Percentiles rank a stretch among this genome's conserved stretches.
Conservation (phyloP, 2,329 filamentous ascomycete genomes). For the Verticillium tricorpus region DNA sequence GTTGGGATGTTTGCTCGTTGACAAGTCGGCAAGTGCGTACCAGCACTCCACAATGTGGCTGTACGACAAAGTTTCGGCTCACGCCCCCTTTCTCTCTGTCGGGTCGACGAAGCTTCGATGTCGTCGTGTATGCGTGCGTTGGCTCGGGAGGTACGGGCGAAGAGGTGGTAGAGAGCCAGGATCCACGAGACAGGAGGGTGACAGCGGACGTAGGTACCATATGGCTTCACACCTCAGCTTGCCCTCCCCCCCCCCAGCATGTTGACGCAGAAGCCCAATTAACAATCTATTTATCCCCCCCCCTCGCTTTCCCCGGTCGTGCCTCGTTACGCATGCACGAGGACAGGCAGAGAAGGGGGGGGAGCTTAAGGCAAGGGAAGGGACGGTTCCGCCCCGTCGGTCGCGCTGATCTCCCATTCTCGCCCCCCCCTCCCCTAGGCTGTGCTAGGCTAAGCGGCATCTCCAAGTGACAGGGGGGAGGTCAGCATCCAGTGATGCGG, state of each 20-base stretch:
- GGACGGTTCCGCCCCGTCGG: constrained; percentile 1
- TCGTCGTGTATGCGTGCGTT: neutral
- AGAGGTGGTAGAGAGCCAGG: neutral
- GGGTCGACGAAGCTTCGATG: neutral
- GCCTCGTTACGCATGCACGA: neutral
- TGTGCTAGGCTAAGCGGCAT: constrained; percentile 4
- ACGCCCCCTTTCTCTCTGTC: neutral
- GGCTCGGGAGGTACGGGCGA: neutral
- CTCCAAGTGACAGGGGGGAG: neutral
- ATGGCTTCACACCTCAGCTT: neutral
- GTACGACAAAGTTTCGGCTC: neutral
- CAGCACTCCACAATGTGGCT: neutral
- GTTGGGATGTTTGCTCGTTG: neutral
- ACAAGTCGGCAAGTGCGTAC: neutral
- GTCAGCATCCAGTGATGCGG: neutral
- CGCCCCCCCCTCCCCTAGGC: neutral
- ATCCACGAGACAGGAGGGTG: neutral
- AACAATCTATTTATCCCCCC: neutral
- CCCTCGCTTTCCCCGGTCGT: neutral
- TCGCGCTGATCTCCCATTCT: constrained; percentile 1
- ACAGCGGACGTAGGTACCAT: neutral
- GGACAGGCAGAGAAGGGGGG: neutral
- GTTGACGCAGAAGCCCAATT: neutral
- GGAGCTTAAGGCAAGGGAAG: neutral
- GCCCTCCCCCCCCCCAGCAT: neutral